These are phyloP conservation scores for Pythium grandisporangium DNA, from an alignment of 352 stramenopile species.

Conservation along the genomic window DNA sequence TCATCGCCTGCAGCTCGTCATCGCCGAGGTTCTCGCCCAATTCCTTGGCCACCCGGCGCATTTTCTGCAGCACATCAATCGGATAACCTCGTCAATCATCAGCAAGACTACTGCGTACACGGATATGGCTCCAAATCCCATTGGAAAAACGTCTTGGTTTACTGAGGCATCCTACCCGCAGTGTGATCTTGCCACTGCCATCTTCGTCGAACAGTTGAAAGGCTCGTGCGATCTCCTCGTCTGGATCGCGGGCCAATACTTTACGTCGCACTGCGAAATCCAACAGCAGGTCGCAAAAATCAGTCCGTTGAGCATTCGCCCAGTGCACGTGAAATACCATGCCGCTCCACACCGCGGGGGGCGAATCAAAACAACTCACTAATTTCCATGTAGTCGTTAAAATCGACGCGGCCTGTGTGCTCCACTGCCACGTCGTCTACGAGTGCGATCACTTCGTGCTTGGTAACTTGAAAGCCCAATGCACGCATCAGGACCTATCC, in stretches of 20 bases:
- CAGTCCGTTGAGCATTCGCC: too few species aligned
- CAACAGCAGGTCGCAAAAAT: not conserved
- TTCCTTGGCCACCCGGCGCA: slow-evolving; percentile 88
- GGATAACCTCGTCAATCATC: not conserved
- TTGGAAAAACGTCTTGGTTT: too few species aligned
- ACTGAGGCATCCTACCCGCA: too few species aligned
- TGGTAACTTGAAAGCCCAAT: slow-evolving; percentile 89
- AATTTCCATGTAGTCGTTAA: slow-evolving; percentile 89
- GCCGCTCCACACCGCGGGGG: too few species aligned
- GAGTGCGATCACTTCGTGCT: slow-evolving; percentile 81
- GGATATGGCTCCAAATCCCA: too few species aligned
- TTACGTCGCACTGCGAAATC: slow-evolving; percentile 53
- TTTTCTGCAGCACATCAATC: slow-evolving; percentile 57
- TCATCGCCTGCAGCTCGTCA: slow-evolving; percentile 91
- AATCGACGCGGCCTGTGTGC: slow-evolving; percentile 77
- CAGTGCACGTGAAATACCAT: too few species aligned
- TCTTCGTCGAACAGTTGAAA: slow-evolving; percentile 95
- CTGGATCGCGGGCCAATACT: slow-evolving; percentile 77
- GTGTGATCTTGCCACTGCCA: slow-evolving; percentile 77
- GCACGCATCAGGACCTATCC: slow-evolving; percentile 81
- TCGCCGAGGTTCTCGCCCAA: slow-evolving; percentile 90
- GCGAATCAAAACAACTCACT: too few species aligned
- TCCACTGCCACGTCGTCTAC: slow-evolving; percentile 87
- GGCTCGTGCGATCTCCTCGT: slow-evolving; percentile 91
- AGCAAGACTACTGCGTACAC: slow-evolving; percentile 14